Conservation (phyloP, 2,329 filamentous ascomycete species). For the Parastagonospora nodorum region DNA sequence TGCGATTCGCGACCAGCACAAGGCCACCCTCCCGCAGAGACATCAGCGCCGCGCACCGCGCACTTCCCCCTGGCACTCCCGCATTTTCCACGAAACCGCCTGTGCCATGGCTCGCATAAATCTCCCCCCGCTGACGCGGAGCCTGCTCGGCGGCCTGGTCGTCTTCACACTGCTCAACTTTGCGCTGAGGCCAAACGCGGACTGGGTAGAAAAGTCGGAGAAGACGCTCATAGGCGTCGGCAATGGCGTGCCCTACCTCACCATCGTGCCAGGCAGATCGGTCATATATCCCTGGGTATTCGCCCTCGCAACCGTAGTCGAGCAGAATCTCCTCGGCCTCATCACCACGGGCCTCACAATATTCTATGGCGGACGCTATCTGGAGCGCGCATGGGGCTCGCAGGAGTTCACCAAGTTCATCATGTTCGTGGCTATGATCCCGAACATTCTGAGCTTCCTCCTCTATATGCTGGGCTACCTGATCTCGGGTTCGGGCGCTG, state of each 20-base stretch:
- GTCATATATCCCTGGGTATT: constrained; percentile 94
- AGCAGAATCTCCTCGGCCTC: constrained; percentile 90
- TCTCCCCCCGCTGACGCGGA: constrained; percentile 87
- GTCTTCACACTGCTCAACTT: constrained; percentile 83
- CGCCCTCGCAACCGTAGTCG: constrained; percentile 81
- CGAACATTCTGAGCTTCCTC: constrained; percentile 76
- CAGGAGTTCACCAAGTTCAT: constrained; percentile 91
- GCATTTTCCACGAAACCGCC: constrained; percentile 3
- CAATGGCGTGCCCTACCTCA: constrained; percentile 82
- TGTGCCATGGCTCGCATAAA: constrained; percentile 78
- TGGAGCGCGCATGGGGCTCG: constrained; percentile 95
- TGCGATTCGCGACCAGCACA: background rate
- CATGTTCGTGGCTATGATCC: constrained; percentile 74
- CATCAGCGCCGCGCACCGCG: background rate
- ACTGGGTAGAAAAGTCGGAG: constrained; percentile 53
- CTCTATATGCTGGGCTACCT: constrained; percentile 76
- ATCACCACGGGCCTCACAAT: constrained; percentile 76
- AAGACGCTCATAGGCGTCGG: constrained; percentile 52
- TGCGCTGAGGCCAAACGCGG: constrained; percentile 63
- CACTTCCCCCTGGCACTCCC: background rate
- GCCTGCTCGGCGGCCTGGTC: constrained; percentile 74
- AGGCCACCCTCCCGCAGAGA: background rate
- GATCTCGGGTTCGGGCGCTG: constrained; percentile 68
- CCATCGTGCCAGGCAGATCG: constrained; percentile 81
- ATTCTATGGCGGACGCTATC: constrained; percentile 90